Evolutionary conservation across 352 stramenopile genomes (phyloP).

Genomic region (Lagenidium sp.): DNA sequence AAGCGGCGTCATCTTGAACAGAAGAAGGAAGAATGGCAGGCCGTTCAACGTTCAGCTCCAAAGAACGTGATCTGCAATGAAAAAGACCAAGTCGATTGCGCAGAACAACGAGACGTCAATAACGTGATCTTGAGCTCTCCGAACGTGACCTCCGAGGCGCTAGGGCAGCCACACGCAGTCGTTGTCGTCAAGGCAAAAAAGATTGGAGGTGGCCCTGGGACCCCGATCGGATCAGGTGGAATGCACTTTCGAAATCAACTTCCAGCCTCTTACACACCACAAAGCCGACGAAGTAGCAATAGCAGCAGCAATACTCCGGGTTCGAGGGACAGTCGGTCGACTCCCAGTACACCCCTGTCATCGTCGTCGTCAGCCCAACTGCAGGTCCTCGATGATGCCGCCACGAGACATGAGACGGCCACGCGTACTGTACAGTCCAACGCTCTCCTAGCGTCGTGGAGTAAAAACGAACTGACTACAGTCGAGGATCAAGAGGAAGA

Average conservation of each 20-base stretch:
- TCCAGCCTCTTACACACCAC: slow-evolving; percentile 48
- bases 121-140: too few species aligned
- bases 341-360: slow-evolving; percentile 10
- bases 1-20: slow-evolving; percentile 4
- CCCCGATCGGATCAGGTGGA: slow-evolving; percentile 20
- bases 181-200: slow-evolving; percentile 20
- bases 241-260: slow-evolving; percentile 76
- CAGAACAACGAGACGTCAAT: too few species aligned
- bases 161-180: too few species aligned
- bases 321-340: slow-evolving; percentile 8
- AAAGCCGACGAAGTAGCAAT: slow-evolving; percentile 11
- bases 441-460: too few species aligned
- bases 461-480: slow-evolving; percentile 5
- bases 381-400: slow-evolving; percentile 9
- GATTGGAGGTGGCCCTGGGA: slow-evolving; percentile 3
- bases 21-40: slow-evolving; percentile 12
- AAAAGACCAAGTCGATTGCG: neutral
- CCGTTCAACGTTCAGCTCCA: slow-evolving; percentile 5
- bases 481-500: slow-evolving; percentile 2
- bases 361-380: slow-evolving; percentile 14
- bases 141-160: too few species aligned
- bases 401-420: neutral
- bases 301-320: slow-evolving; percentile 5
- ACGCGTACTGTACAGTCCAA: too few species aligned
- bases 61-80: neutral